Evolutionary conservation across 177 flowering plant genomes (phyloP), one percentile per base, ranked within the genome.

Genomic region (Tripterygium wilfordii): DNA sequence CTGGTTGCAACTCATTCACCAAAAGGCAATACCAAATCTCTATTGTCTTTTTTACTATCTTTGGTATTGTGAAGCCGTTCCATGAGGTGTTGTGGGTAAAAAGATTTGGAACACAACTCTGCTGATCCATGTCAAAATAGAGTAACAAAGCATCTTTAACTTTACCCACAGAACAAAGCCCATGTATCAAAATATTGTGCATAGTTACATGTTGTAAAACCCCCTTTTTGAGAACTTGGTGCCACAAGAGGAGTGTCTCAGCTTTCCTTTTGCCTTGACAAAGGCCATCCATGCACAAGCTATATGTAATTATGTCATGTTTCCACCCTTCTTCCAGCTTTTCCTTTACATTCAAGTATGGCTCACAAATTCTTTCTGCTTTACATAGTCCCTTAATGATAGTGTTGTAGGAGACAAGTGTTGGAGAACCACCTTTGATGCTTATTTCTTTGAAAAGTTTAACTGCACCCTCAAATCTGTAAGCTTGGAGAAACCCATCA

Each of bases 11-110:
- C 40, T 89, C 87, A 42, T 64, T 21, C 54, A 62, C 51, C 22
- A 62, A 56, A 39, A 83, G 83, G 61, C 64, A 61, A 21, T 57
- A 58, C 98, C 96, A 88, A 55, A 83, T 71, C 17, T 59, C 71
- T 28, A 57, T 65, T 17, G 83, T n/a, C 95, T 54, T 62, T 78
- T 30, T 65, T 60, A 58, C 43, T 68, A 18, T 75, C 77, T 49
- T 80, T 49, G 18, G 50, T 60, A 62, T 74, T 76, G 62, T 65
- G 88, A 36, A 91, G 63, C 7, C 94, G 95, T 42, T 85, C 80
- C 85, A 88, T 85, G 20, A 85, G 8, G 87, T 85, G 62, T 85
- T 91, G 66, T 76, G 61, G 14, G 94, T 82, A 42, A 82, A 85
- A 57, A 88, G 90, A 69, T 80, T 79, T 7, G 98, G 88, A 30